Evolutionary conservation across 345 rosid species (phyloP), one percentile per base, ranked within the genome.

Genomic region (Theobroma cacao): DNA sequence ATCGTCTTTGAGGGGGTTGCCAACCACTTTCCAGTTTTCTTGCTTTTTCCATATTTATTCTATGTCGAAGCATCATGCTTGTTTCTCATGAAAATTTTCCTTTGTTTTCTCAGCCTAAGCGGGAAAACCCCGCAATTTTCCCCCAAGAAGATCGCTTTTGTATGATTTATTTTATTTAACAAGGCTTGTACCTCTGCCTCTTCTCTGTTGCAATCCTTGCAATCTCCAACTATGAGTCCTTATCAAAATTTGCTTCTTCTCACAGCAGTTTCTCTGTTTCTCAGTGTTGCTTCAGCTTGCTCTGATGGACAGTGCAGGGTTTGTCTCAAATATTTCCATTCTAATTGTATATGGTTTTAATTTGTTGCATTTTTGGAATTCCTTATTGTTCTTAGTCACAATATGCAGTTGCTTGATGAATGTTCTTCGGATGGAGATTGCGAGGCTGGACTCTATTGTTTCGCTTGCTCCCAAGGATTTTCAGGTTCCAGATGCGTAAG

Each of bases 381-480:
- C 24, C 40, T 76, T 12, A 61, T 4, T 28, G 5, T 43, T 30
- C 20, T 26, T 36, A n/a, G 43, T 64, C 66, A 13, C 26, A 11
- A 47, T 31, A n/a, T 55, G 11, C 34, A 91, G 97, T 80, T 90
- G 24, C 85, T 89, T 20, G 92, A 89, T 40, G 78, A 72, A 48
- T 92, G 97, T 76, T 88, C 89, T 0, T 78, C 81, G 5, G 87
- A 92, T 75, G 81, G 85, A 78, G 94, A 92, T 82, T 92, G 97
- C 41, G 89, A 26, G 68, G 87, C 82, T 5, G 97, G 91, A 24
- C 87, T 89, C 9, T 84, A 89, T 53, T 92, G 97, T 66, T 88
- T 85, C 77, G 77, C 86, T 38, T 92, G 97, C 75, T 61, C 74
- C 2, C 17, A 62, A 84, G 90, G 87, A 72, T 85, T 87, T 82